Percentiles rank a stretch among this genome's conserved stretches.
These are phyloP conservation scores for Raffaelea ambrosiae DNA, from an alignment of 2,329 filamentous ascomycete genomes.

Conservation along the genomic window DNA sequence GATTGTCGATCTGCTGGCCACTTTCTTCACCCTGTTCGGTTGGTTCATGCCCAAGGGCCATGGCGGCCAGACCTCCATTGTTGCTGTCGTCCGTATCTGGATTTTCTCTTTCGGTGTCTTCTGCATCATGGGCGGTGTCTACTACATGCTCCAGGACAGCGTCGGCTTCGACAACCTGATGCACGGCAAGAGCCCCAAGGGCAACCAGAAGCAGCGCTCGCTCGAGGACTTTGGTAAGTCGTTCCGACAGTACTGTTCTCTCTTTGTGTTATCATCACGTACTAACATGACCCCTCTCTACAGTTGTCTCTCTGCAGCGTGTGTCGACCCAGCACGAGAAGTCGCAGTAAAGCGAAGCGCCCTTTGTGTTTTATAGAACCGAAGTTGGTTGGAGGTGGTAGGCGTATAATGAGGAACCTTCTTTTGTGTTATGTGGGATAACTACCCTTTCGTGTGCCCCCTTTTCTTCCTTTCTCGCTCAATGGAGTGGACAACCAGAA, in stretches of 20 bases:
- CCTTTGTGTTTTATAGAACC: constrained; percentile 4
- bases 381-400: constrained; percentile 17
- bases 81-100: constrained; percentile 82
- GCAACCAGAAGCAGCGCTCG: constrained; percentile 72
- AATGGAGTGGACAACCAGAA: not conserved
- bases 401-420: constrained; percentile 11
- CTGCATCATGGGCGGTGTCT: constrained; percentile 60
- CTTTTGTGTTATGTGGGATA: constrained; percentile 12
- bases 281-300: constrained; percentile 42
- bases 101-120: constrained; percentile 87
- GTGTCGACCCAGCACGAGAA: constrained; percentile 90
- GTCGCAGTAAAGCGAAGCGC: constrained; percentile 52
- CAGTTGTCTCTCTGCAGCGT: constrained; percentile 81
- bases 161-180: constrained; percentile 83
- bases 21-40: constrained; percentile 78
- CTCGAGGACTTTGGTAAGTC: constrained; percentile 87
- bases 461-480: not conserved
- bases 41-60: constrained; percentile 69
- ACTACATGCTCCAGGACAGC: constrained; percentile 77
- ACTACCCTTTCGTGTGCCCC: constrained; percentile 5
- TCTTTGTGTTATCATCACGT: not conserved
- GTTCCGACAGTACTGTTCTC: constrained; percentile 16
- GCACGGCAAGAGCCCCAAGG: constrained; percentile 80
- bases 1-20: constrained; percentile 74
- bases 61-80: constrained; percentile 56